Evolutionary conservation across 2,329 filamentous ascomycete species (phyloP), one percentile per base, ranked within the genome.

Genomic region (Myrmaecium sp.): DNA sequence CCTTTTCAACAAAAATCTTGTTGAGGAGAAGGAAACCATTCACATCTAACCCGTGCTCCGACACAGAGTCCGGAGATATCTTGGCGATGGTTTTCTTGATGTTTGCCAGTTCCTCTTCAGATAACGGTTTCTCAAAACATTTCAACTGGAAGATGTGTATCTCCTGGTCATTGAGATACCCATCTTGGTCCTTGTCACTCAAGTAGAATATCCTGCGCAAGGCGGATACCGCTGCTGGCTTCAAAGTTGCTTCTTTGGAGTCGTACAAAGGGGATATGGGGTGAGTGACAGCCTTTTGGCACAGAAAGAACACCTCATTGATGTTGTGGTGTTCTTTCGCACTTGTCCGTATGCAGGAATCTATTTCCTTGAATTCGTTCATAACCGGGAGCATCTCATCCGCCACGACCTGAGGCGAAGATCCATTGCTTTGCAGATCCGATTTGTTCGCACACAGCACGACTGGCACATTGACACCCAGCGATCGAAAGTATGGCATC

Each of bases 351-450:
- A 98, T 95, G 54, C 89, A 98, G 1, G 84, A 93, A 49, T 98
- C 89, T 36, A 98, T 94, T 52, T 95, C 89, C 47, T 93, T 86
- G 56, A 95, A 98, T 55, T 98, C 89, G 33, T 80, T 76, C 89
- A 98, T 94, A 37, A 98, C 75, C 1, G 89, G 89, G 17, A 95
- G 63, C 82, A 98, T 94, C 57, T 98, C 89, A 50, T 95, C 89
- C 43, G 93, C 80, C 23, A 93, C 71, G 6, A 93, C 76, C 48
- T 93, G 81, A 0, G 81, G 67, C 6, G 81, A 82, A 32, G 66
- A 78, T 21, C 70, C 74, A 39, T 78, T 74, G 3, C 67, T 69
- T 3, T 72, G 69, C 28, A 94, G 61, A 43, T 98, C 89, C n/a
- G 82, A 81, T 54, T 98, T 98, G 61, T 95, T 95, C 45, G 89